These are phyloP conservation scores for Annulohypoxylon moriforme DNA, from an alignment of 495 filamentous ascomycete species.

Conservation along the genomic window DNA sequence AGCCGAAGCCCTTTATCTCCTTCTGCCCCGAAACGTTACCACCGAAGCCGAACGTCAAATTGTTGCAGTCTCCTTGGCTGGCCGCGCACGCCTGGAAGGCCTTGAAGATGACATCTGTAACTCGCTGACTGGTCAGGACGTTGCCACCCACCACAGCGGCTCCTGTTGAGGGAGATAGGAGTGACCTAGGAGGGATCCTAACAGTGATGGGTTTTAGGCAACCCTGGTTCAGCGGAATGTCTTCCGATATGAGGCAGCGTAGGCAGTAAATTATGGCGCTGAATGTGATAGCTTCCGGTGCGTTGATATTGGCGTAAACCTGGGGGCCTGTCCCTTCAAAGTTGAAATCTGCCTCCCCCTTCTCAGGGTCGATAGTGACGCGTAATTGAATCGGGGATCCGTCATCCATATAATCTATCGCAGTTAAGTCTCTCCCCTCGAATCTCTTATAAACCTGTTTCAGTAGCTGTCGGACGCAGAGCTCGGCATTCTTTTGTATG, in stretches of 20 bases:
- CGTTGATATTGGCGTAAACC: slow-evolving; percentile 95
- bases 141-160: slow-evolving; percentile 97
- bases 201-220: slow-evolving; percentile 90
- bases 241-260: slow-evolving; percentile 88
- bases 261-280: slow-evolving; percentile 97
- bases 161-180: slow-evolving; percentile 85
- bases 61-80: slow-evolving; percentile 93
- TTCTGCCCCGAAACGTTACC: slow-evolving; percentile 74
- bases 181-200: slow-evolving; percentile 81
- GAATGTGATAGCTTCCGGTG: slow-evolving; percentile 92
- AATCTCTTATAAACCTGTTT: slow-evolving; percentile 82
- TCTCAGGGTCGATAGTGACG: slow-evolving; percentile 82
- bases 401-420: slow-evolving; percentile 93
- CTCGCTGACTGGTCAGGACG: slow-evolving; percentile 88
- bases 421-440: slow-evolving; percentile 76
- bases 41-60: slow-evolving; percentile 86
- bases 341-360: slow-evolving; percentile 90
- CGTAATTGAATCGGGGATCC: slow-evolving; percentile 87
- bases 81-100: slow-evolving; percentile 93
- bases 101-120: slow-evolving; percentile 93
- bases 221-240: slow-evolving; percentile 97
- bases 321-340: slow-evolving; percentile 92
- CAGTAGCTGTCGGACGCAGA: slow-evolving; percentile 85
- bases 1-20: slow-evolving; percentile 83
- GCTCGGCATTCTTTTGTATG: slow-evolving; percentile 93